These are phyloP conservation scores for Quercus dentata DNA, from an alignment of 306 rosid species.

Conservation along the genomic window DNA sequence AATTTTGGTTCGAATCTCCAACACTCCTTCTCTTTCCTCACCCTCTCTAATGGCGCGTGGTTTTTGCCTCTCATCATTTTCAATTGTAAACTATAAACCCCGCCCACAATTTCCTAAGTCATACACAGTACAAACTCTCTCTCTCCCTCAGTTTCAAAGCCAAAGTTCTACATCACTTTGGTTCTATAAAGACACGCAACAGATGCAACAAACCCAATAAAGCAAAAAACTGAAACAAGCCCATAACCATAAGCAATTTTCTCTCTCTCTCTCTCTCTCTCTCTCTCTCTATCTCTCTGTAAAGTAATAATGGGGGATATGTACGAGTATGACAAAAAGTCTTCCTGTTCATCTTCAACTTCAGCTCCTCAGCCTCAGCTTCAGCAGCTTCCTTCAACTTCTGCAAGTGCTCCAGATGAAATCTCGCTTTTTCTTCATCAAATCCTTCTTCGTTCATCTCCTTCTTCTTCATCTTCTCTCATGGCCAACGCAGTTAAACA, in stretches of 20 bases:
- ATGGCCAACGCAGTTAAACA: neutral
- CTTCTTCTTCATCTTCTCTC: conserved; percentile 28
- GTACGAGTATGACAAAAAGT: conserved; percentile 30
- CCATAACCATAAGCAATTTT: neutral
- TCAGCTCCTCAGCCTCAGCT: conserved; percentile 16
- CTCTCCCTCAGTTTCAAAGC: conserved; percentile 20
- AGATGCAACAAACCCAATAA: conserved; percentile 15
- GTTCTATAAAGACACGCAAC: conserved; percentile 13
- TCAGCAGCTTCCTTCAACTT: conserved; percentile 7
- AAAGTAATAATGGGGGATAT: conserved; percentile 46
- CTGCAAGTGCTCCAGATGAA: conserved; percentile 57
- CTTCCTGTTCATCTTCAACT: conserved; percentile 29
- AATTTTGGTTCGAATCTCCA: neutral
- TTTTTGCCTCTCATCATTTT: neutral
- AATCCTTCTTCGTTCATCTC: conserved; percentile 72
- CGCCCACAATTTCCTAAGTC: conserved; percentile 34
- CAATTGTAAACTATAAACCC: conserved; percentile 17
- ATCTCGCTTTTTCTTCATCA: conserved; percentile 86
- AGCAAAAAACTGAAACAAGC: neutral
- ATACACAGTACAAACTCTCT: neutral
- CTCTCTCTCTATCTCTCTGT: neutral
- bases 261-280: no score
- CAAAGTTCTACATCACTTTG: conserved; percentile 21
- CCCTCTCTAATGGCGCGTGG: conserved; percentile 30
- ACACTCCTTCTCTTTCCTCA: neutral